Conservation (phyloP, 2,329 filamentous ascomycete species). For the Penicillium polonicum region DNA sequence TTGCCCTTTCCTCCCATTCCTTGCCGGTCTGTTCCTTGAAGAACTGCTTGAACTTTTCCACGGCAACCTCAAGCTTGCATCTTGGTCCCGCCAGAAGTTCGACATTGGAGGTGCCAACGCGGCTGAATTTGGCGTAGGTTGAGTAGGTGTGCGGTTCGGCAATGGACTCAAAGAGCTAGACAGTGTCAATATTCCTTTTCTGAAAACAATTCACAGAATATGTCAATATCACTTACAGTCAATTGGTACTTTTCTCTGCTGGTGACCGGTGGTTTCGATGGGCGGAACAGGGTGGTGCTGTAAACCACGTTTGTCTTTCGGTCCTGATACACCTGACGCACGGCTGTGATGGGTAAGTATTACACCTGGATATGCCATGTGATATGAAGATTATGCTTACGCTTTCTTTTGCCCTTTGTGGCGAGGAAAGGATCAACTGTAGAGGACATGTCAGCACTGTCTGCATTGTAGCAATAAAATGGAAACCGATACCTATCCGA, state of each 20-base stretch:
- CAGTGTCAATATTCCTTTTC: constrained; percentile 10
- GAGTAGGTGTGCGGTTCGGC: constrained; percentile 60
- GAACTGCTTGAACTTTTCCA: constrained; percentile 54
- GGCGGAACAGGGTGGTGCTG: constrained; percentile 59
- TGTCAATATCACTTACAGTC: constrained; percentile 50
- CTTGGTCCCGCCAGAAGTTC: constrained; percentile 36
- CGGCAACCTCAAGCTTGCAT: constrained; percentile 42
- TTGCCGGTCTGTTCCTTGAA: constrained; percentile 60
- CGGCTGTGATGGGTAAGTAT: background rate
- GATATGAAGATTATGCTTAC: background rate
- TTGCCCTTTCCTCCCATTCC: constrained; percentile 54
- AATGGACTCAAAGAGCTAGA: constrained; percentile 67
- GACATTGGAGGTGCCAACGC: constrained; percentile 29
- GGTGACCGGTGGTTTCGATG: constrained; percentile 46
- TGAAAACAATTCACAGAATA: background rate
- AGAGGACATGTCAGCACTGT: constrained; percentile 8
- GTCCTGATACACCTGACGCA: constrained; percentile 62
- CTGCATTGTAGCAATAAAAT: background rate
- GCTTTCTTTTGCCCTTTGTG: constrained; percentile 52
- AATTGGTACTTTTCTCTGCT: constrained; percentile 60
- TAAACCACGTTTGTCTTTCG: constrained; percentile 59
- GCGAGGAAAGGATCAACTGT: constrained; percentile 5
- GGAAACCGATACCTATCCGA: background rate
- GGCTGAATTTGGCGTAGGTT: constrained; percentile 53
- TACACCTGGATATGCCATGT: background rate